A percentile compares a stretch with the other conserved stretches of the same genome.
Conservation (phyloP, 176 grass and related monocot genomes). For the Triticum aestivum region DNA sequence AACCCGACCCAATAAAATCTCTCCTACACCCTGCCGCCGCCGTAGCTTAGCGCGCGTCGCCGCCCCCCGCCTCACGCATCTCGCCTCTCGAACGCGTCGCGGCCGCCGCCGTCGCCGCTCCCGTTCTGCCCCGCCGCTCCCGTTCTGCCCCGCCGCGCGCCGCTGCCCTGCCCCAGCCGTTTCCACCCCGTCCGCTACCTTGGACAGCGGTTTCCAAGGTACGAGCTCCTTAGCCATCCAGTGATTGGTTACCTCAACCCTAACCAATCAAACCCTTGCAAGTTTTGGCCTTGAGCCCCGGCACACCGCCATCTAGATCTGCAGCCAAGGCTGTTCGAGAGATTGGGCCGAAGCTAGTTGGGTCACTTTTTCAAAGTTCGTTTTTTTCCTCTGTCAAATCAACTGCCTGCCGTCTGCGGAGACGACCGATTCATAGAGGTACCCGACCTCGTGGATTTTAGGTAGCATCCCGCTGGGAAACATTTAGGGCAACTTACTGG, state of each 20-base stretch:
- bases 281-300: neutral
- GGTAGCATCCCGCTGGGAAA: neutral
- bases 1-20: conserved; percentile 14
- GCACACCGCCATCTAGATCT: neutral
- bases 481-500: neutral
- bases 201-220: neutral
- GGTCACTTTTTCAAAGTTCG: neutral
- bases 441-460: neutral
- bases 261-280: neutral
- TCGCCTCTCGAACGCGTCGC: neutral
- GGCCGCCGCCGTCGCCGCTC: neutral
- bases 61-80: neutral
- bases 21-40: neutral
- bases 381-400: neutral
- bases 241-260: neutral
- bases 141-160: neutral
- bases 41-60: neutral
- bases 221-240: neutral
- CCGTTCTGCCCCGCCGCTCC: neutral
- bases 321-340: neutral
- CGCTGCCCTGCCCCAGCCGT: no score
- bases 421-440: neutral
- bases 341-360: neutral
- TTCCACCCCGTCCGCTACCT: neutral
- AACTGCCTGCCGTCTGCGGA: neutral